Percentiles rank a stretch among this genome's conserved stretches.
phyloP scores from a whole-genome alignment of 345 rosid species.

The Populus pruinosa region DNA sequence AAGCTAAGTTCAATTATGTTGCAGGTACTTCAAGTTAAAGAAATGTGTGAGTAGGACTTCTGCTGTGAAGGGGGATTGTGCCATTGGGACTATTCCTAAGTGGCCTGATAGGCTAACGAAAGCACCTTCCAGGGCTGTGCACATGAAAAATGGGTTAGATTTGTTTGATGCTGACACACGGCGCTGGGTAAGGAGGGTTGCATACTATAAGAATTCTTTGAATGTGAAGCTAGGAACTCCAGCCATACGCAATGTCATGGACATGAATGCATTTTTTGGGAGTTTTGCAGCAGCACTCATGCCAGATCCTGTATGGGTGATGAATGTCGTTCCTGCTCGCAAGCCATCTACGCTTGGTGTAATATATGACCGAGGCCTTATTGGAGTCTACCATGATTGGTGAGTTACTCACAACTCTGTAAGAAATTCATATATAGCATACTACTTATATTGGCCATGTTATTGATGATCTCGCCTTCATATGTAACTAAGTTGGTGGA shows the following conservation, averaged over 20 bases:
- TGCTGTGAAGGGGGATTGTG: conserved; percentile 59
- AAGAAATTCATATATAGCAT: background rate
- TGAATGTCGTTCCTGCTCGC: conserved; percentile 88
- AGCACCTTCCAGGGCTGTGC: conserved; percentile 64
- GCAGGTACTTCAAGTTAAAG: conserved; percentile 80
- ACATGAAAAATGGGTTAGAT: conserved; percentile 67
- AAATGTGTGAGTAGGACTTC: conserved; percentile 62
- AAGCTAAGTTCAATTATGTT: conserved; percentile 10
- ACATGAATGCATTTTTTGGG: conserved; percentile 93
- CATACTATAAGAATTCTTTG: conserved; percentile 65
- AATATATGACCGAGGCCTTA: conserved; percentile 81
- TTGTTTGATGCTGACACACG: conserved; percentile 84
- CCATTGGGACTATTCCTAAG: conserved; percentile 61
- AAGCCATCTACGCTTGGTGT: conserved; percentile 73
- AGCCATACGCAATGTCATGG: conserved; percentile 79
- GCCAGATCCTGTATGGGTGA: conserved; percentile 88
- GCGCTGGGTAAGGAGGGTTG: conserved; percentile 84
- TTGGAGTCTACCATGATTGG: conserved; percentile 88
- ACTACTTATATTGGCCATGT: background rate
- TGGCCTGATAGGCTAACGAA: conserved; percentile 80
- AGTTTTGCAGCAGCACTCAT: conserved; percentile 85
- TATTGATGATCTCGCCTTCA: background rate
- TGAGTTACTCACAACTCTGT: conserved; percentile 29
- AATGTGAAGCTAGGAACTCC: conserved; percentile 68
- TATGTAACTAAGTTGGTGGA: background rate